phyloP scores from a whole-genome alignment of 148 eudicot genomes.

The Rhododendron kiyosumense region DNA sequence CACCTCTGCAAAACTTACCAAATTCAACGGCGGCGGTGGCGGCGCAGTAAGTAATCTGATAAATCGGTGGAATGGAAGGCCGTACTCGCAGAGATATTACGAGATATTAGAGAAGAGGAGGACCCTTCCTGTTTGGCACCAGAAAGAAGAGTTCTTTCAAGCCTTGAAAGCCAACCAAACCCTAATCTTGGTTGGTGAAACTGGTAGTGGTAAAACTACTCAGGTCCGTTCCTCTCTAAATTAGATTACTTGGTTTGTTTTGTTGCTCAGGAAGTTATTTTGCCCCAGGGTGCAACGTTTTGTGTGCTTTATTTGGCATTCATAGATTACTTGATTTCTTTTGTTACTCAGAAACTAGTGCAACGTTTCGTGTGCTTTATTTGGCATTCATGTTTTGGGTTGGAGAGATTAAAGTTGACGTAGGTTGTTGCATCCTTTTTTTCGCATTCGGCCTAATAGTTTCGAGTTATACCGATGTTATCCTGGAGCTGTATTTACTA shows the following conservation, averaged over 20 bases:
- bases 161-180: slow-evolving; percentile 60
- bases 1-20: slow-evolving; percentile 22
- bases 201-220: slow-evolving; percentile 98
- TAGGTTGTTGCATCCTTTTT: neutral
- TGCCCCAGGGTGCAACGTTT: neutral
- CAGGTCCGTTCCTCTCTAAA: slow-evolving; percentile 45
- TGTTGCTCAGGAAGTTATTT: neutral
- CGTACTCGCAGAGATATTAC: slow-evolving; percentile 55
- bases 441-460: neutral
- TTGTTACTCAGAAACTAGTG: neutral
- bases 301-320: neutral
- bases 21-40: slow-evolving; percentile 36
- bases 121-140: slow-evolving; percentile 91
- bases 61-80: slow-evolving; percentile 74
- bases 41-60: slow-evolving; percentile 14
- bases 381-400: neutral
- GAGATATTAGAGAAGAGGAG: slow-evolving; percentile 91
- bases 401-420: neutral
- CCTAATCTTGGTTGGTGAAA: slow-evolving; percentile 85
- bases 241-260: neutral
- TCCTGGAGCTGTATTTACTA: neutral
- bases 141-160: slow-evolving; percentile 75
- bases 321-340: neutral
- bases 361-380: neutral
- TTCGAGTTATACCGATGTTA: neutral